Base-by-base conservation (phyloP, 305 asterid genomes). In the Euphrasia arctica region DNA sequence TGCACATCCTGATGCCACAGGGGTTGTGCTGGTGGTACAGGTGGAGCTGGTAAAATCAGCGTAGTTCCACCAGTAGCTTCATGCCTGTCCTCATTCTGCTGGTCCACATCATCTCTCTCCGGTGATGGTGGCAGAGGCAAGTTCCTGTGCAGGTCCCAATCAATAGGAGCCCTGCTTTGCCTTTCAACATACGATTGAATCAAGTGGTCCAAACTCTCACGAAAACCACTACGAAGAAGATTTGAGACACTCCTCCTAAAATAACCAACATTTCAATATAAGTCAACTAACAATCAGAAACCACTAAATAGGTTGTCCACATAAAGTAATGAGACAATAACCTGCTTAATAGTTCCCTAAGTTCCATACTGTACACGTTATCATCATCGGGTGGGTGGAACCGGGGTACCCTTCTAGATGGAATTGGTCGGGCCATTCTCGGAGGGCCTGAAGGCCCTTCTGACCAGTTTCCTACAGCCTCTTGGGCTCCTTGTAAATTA, bases 271-370 rank as follows among this genome's bases (percentile, higher is more conserved):
- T 28, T 5, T 39, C 45, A 39, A 39, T 22, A 27, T 10, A 27
- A 55, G 15, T 22, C 10, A 39, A 55, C 36, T 14, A 28, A 55
- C 14, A 55, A 10, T 22, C 3, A 29, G 31, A 29, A 55, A 29
- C 29, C n/a, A 55, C 6, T 9, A 11, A 55, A 12, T 7, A 13
- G 60, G 61, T 28, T 56, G 15, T 10, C 14, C 41, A 55, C n/a
- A 28, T 3, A 65, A 39, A 13, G 31, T 10, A 32, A 49, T 49
- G 5, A 65, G 25, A 58, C 25, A 72, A 49, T 39, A 63, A 90
- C 98, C 98, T 83, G 95, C 97, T 83, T 63, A 93, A 76, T 49
- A 93, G 88, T 78, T 93, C 97, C 79, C 97, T 88, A 72, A 93
- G 96, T 75, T 93, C 98, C 89, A 90, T 85, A 73, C 86, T 90